Evolutionary conservation across 805 yeast species (phyloP).

Genomic region (Myxozyma nipponensis): DNA sequence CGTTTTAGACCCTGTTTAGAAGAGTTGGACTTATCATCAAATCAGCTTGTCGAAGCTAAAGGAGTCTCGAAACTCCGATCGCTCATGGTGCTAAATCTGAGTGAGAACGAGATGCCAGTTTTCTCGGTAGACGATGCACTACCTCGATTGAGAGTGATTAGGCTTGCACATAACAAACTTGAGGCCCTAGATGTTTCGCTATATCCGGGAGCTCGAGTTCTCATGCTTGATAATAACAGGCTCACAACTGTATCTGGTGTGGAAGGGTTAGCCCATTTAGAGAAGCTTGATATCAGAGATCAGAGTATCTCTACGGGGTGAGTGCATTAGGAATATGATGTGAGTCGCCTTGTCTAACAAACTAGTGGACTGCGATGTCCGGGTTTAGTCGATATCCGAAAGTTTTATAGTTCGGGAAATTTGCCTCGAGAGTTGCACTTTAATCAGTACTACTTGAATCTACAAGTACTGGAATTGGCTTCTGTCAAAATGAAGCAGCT

Average conservation of each 20-base stretch:
- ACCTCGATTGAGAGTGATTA: slow-evolving; percentile 41
- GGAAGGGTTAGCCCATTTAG: slow-evolving; percentile 38
- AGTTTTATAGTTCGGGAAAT: slow-evolving; percentile 44
- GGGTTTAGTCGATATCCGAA: slow-evolving; percentile 34
- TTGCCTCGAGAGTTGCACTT: slow-evolving; percentile 22
- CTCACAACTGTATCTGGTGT: slow-evolving; percentile 36
- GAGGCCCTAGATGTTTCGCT: slow-evolving; percentile 12
- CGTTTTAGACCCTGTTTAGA: slow-evolving; percentile 24
- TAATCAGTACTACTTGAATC: slow-evolving; percentile 33
- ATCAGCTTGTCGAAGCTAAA: slow-evolving; percentile 27
- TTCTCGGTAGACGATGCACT: slow-evolving; percentile 26
- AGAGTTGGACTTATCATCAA: slow-evolving; percentile 30
- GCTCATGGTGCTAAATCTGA: slow-evolving; percentile 39
- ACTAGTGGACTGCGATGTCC: slow-evolving; percentile 15
- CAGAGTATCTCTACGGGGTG: slow-evolving; percentile 15
- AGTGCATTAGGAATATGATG: background rate
- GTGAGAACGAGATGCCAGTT: slow-evolving; percentile 28
- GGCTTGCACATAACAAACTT: slow-evolving; percentile 42
- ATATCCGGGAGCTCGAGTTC: slow-evolving; percentile 29
- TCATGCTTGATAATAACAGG: slow-evolving; percentile 30
- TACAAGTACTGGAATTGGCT: slow-evolving; percentile 35
- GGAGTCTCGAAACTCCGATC: slow-evolving; percentile 32
- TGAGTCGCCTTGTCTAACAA: background rate
- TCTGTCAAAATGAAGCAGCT: slow-evolving; percentile 29
- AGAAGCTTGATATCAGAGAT: slow-evolving; percentile 39